Percentiles rank a stretch among this genome's conserved stretches.
These are phyloP conservation scores for Periconia sp. DNA, from an alignment of 2,329 filamentous ascomycete genomes.

Conservation along the genomic window DNA sequence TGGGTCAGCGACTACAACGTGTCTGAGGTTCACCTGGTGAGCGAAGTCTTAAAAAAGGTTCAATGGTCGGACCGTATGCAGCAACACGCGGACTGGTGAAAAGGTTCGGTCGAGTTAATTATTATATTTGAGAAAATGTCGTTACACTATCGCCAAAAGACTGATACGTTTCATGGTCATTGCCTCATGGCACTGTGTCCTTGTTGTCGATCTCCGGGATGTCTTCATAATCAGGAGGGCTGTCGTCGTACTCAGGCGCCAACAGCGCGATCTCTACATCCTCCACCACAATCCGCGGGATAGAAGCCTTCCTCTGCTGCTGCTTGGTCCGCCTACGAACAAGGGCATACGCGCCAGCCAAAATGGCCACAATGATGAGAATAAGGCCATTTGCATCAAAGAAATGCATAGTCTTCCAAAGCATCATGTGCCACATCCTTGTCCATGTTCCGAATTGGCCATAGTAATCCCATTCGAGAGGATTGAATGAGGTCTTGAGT, in stretches of 20 bases:
- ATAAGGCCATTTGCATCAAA: slow-evolving; percentile 17
- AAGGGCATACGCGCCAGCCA: slow-evolving; percentile 18
- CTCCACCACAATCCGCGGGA: slow-evolving; percentile 3
- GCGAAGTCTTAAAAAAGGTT: too few species aligned
- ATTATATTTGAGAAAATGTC: too few species aligned
- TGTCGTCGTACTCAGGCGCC: slow-evolving; percentile 17
- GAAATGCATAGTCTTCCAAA: slow-evolving; percentile 13
- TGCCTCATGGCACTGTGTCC: too few species aligned
- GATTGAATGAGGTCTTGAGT: slow-evolving; percentile 29
- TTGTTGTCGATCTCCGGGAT: slow-evolving; percentile 26
- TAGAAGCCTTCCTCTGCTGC: slow-evolving; percentile 11
- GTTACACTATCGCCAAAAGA: too few species aligned
- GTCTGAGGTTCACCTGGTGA: too few species aligned
- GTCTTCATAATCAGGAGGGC: slow-evolving; percentile 24
- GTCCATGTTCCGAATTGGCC: slow-evolving; percentile 32
- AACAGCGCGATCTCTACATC: slow-evolving; percentile 29
- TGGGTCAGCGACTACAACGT: too few species aligned
- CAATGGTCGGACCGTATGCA: too few species aligned
- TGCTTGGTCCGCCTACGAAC: slow-evolving; percentile 17
- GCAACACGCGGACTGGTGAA: too few species aligned
- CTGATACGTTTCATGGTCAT: too few species aligned
- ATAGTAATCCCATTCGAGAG: slow-evolving; percentile 37
- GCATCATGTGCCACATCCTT: slow-evolving; percentile 19
- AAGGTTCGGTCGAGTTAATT: too few species aligned
- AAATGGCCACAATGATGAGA: slow-evolving; percentile 20